Evolutionary conservation across 2,329 filamentous ascomycete species (phyloP).

Genomic region (Calonectria hongkongensis): DNA sequence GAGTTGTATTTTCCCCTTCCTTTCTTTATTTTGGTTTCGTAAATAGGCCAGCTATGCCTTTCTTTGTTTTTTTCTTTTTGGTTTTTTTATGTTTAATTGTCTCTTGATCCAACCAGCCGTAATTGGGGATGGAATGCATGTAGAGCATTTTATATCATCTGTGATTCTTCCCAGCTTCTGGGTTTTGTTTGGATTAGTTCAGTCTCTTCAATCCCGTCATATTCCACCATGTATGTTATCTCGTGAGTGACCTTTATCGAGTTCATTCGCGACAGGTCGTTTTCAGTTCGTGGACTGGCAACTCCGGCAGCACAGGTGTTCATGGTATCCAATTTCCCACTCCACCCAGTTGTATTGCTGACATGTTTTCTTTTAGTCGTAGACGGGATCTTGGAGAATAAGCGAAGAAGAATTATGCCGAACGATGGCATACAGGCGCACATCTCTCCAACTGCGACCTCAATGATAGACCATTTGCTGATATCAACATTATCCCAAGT

Average conservation of each 20-base stretch:
- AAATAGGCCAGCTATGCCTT: neutral
- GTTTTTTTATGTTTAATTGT: too few relatives aligned
- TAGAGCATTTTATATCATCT: neutral
- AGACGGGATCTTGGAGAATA: neutral
- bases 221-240: constrained; percentile 3
- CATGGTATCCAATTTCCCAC: neutral
- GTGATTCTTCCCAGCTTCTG: neutral
- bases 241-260: constrained; percentile 14
- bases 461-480: neutral
- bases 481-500: constrained; percentile 7
- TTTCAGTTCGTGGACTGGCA: neutral
- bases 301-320: neutral
- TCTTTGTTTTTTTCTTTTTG: neutral
- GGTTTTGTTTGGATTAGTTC: neutral
- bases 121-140: neutral
- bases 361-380: neutral
- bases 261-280: neutral
- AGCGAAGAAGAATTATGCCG: neutral
- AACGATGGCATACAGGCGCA: constrained; percentile 6
- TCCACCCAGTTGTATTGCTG: neutral
- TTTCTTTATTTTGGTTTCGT: neutral
- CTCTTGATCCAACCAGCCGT: too few relatives aligned
- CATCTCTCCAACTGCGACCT: constrained; percentile 2
- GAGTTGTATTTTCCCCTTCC: too few relatives aligned
- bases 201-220: neutral